These are phyloP conservation scores for Kodamaea hsintzibuensis DNA, from an alignment of 805 yeast species.

Conservation along the genomic window DNA sequence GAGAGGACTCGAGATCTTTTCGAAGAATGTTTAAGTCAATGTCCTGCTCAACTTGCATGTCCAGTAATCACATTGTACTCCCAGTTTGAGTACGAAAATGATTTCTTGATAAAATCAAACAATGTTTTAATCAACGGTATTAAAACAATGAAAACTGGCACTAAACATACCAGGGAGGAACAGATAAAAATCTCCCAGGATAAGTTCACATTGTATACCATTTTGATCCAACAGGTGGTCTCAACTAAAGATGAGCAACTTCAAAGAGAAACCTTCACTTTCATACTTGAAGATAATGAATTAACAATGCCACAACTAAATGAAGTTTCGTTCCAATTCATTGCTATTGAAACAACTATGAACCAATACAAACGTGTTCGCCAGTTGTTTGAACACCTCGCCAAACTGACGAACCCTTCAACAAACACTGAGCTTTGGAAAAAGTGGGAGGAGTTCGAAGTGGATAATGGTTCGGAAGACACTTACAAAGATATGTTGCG, in stretches of 20 bases:
- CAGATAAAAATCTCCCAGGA: conserved; percentile 19
- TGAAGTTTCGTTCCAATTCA: conserved; percentile 52
- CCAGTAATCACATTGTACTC: conserved; percentile 57
- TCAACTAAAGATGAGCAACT: conserved; percentile 16
- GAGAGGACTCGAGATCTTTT: conserved; percentile 64
- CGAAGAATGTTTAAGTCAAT: conserved; percentile 55
- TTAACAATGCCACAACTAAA: conserved; percentile 46
- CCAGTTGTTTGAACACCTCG: conserved; percentile 49
- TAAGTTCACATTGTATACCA: conserved; percentile 24
- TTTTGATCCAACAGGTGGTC: conserved; percentile 4
- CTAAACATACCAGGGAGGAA: conserved; percentile 6
- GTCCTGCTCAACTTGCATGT: conserved; percentile 51
- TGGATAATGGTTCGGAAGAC: conserved; percentile 66
- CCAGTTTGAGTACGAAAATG: conserved; percentile 58
- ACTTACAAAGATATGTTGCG: conserved; percentile 75
- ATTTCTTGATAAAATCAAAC: conserved; percentile 49
- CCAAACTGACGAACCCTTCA: conserved; percentile 24
- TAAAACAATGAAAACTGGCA: conserved; percentile 9
- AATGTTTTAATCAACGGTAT: conserved; percentile 22
- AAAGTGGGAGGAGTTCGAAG: conserved; percentile 74
- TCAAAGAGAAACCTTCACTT: conserved; percentile 40
- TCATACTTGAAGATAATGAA: conserved; percentile 41
- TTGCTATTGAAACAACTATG: conserved; percentile 52
- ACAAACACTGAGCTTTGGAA: conserved; percentile 46
- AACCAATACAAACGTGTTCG: conserved; percentile 64